phyloP scores from a whole-genome alignment of 2,329 filamentous ascomycete species.

The Dothistroma septosporum region DNA sequence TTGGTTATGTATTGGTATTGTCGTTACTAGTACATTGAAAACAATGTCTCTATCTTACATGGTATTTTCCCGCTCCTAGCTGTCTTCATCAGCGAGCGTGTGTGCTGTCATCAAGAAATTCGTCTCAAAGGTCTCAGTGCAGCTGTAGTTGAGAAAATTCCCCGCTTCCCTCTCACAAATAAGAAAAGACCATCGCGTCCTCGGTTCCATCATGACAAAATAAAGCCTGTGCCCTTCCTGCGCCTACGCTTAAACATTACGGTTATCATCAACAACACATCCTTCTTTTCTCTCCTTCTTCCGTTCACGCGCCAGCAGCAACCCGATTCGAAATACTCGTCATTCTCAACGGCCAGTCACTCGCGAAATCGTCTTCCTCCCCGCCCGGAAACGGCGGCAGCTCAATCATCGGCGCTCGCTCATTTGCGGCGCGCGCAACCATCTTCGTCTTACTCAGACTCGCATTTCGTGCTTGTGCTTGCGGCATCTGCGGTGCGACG shows the following conservation, averaged over 20 bases:
- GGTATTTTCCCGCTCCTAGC: neutral
- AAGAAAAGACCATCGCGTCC: neutral
- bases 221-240: neutral
- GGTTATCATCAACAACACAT: too few species aligned
- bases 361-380: slow-evolving; percentile 2
- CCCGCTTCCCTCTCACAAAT: neutral
- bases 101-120: neutral
- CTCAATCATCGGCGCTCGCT: slow-evolving; percentile 30
- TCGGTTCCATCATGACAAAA: neutral
- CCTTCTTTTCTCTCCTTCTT: too few species aligned
- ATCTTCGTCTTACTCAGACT: slow-evolving; percentile 26
- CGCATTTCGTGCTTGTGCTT: slow-evolving; percentile 13
- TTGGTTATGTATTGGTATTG: neutral
- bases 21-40: neutral
- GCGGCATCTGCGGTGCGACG: slow-evolving; percentile 10
- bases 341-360: slow-evolving; percentile 7
- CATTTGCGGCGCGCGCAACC: slow-evolving; percentile 32
- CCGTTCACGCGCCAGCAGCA: neutral
- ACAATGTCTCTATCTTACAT: neutral
- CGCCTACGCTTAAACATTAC: slow-evolving; percentile 5
- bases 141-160: neutral
- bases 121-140: slow-evolving; percentile 1
- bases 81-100: neutral
- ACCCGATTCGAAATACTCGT: neutral
- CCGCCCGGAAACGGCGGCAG: slow-evolving; percentile 33